phyloP scores from a whole-genome alignment of 495 filamentous ascomycete species.

The Aspergillus homomorphus region DNA sequence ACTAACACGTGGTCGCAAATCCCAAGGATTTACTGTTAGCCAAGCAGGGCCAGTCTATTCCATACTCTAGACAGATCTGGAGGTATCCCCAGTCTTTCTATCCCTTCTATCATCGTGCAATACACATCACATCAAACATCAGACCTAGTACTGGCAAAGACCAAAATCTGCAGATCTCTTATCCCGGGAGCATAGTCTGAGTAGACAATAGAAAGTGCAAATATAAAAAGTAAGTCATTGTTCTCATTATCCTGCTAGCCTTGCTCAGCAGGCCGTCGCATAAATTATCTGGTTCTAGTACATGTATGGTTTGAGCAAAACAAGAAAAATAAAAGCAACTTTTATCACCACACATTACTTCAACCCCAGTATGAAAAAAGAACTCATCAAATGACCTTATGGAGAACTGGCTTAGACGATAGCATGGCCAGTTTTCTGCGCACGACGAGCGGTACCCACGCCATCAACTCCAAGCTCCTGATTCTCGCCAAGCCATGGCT shows the following conservation, averaged over 20 bases:
- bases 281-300: not conserved
- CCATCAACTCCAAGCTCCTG: constrained; percentile 79
- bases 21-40: no score
- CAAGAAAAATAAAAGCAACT: not conserved
- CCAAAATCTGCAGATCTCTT: not conserved
- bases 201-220: no score
- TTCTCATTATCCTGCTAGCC: not conserved
- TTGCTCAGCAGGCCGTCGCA: not conserved
- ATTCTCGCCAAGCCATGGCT: constrained; percentile 86
- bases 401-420: not conserved
- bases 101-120: no score
- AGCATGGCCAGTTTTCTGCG: constrained; percentile 2
- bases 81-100: no score
- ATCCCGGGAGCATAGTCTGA: no score
- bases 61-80: no score
- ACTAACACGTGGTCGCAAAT: no score
- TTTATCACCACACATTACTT: constrained; percentile 3
- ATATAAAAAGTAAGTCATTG: not conserved
- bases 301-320: not conserved
- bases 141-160: no score
- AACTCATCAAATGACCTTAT: not conserved
- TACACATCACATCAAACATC: no score
- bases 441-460: constrained; percentile 4
- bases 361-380: not conserved
- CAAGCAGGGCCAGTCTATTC: no score